Evolutionary conservation across 805 yeast genomes (phyloP).

Genomic region (Zygotorulaspora danielsina): DNA sequence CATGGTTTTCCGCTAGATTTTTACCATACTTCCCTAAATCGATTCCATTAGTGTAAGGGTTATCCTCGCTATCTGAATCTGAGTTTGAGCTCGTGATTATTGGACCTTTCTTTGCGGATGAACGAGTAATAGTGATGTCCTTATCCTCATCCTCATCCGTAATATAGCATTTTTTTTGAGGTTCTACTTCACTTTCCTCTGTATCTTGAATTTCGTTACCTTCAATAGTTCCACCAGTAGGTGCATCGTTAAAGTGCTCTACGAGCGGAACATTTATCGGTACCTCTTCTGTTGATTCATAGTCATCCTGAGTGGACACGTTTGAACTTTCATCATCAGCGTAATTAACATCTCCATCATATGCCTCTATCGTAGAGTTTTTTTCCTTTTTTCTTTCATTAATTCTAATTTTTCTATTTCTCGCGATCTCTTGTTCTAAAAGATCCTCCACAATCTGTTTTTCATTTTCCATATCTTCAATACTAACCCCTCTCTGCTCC

Average conservation of each 20-base stretch:
- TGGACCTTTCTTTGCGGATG: conserved; percentile 9
- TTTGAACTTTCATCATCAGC: conserved; percentile 8
- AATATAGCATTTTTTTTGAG: too few relatives aligned
- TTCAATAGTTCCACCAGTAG: not conserved
- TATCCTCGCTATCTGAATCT: conserved; percentile 1
- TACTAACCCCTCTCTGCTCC: conserved; percentile 42
- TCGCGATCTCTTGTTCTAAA: conserved; percentile 48
- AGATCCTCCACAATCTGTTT: conserved; percentile 33
- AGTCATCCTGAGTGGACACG: not conserved
- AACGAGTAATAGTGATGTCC: conserved; percentile 16
- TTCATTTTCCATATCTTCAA: conserved; percentile 39
- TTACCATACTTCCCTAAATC: conserved; percentile 31
- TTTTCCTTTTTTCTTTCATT: conserved; percentile 37
- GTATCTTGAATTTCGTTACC: conserved; percentile 5
- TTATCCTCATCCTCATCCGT: conserved; percentile 27
- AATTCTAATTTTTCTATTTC: conserved; percentile 44
- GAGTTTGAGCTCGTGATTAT: conserved; percentile 4
- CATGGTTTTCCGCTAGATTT: conserved; percentile 13
- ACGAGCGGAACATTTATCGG: not conserved
- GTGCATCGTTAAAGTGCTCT: not conserved
- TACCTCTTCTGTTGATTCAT: conserved; percentile 3
- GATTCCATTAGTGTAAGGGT: conserved; percentile 18
- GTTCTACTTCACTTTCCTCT: conserved; percentile 20
- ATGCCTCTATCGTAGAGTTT: conserved; percentile 24
- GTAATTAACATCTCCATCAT: conserved; percentile 15